These are phyloP conservation scores for Zarea fungicola DNA, from an alignment of 2,329 filamentous ascomycete genomes.

Conservation along the genomic window DNA sequence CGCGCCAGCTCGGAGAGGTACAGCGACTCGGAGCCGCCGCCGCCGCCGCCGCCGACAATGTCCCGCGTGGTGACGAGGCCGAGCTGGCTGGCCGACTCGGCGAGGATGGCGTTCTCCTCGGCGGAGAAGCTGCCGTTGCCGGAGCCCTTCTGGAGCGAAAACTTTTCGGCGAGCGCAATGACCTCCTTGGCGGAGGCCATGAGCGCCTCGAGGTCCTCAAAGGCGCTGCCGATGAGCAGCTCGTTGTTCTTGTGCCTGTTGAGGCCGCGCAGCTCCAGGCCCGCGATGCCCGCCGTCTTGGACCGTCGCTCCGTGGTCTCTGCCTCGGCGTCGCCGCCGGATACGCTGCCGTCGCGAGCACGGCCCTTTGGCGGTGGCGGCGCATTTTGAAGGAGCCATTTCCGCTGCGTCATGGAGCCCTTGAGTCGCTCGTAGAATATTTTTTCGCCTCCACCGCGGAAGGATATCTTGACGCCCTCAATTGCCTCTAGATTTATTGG, in stretches of 20 bases:
- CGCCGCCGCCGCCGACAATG: conserved; percentile 71
- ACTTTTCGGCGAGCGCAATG: conserved; percentile 83
- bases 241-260: conserved; percentile 91
- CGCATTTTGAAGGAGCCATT: conserved; percentile 89
- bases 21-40: conserved; percentile 68
- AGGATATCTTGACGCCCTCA: conserved; percentile 86
- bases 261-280: conserved; percentile 78
- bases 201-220: conserved; percentile 91
- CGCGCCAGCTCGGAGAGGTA: conserved; percentile 85
- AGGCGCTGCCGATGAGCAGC: conserved; percentile 84
- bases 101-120: conserved; percentile 70
- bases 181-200: conserved; percentile 98
- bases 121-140: conserved; percentile 55
- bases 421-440: conserved; percentile 88
- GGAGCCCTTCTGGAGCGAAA: conserved; percentile 62
- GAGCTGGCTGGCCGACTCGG: conserved; percentile 71
- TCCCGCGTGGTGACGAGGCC: conserved; percentile 93
- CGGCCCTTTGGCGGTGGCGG: conserved; percentile 73
- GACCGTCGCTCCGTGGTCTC: conserved; percentile 25
- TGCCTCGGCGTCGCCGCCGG: conserved; percentile 20
- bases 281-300: conserved; percentile 82
- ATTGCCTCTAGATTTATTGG: conserved; percentile 47
- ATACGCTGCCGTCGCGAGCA: conserved; percentile 31
- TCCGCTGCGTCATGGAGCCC: conserved; percentile 80
- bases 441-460: conserved; percentile 82